Evolutionary conservation across 768 basidiomycete species (phyloP).

Genomic region (Pisolithus marmoratus): DNA sequence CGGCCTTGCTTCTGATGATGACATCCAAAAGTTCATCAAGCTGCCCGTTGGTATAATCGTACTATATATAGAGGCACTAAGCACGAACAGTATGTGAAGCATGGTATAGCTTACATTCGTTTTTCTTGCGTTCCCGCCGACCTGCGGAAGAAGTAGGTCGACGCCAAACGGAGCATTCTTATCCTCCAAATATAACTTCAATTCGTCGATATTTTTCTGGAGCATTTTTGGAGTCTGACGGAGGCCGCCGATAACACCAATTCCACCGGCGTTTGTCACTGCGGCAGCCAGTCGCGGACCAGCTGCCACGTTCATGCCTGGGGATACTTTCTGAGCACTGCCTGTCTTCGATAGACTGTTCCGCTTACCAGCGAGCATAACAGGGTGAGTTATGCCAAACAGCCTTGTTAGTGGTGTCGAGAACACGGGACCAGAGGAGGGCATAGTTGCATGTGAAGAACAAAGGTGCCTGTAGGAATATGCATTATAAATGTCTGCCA

Average conservation of each 20-base stretch:
- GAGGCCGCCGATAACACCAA: constrained; percentile 85
- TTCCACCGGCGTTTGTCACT: constrained; percentile 87
- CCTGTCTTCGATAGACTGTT: not conserved
- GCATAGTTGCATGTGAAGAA: constrained; percentile 39
- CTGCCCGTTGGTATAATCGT: constrained; percentile 76
- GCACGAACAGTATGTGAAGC: not conserved
- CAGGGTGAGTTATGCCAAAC: constrained; percentile 76
- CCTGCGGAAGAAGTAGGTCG: constrained; percentile 77
- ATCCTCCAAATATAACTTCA: constrained; percentile 71
- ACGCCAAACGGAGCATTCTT: constrained; percentile 75
- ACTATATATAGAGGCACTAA: constrained; percentile 23
- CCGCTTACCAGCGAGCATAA: constrained; percentile 66
- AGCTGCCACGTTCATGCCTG: constrained; percentile 77
- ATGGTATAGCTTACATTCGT: constrained; percentile 51
- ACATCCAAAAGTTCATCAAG: constrained; percentile 73
- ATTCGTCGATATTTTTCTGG: constrained; percentile 57
- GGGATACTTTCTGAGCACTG: not conserved
- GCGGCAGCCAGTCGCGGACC: constrained; percentile 81
- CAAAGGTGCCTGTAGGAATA: not conserved
- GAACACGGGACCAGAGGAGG: constrained; percentile 60
- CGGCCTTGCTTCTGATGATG: constrained; percentile 65
- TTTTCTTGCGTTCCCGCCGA: constrained; percentile 78
- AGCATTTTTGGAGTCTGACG: constrained; percentile 70
- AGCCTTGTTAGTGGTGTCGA: constrained; percentile 68
- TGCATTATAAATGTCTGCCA: too few species aligned